Base-by-base conservation (phyloP, 805 yeast species). In the Cyberlindnera amylophila region DNA sequence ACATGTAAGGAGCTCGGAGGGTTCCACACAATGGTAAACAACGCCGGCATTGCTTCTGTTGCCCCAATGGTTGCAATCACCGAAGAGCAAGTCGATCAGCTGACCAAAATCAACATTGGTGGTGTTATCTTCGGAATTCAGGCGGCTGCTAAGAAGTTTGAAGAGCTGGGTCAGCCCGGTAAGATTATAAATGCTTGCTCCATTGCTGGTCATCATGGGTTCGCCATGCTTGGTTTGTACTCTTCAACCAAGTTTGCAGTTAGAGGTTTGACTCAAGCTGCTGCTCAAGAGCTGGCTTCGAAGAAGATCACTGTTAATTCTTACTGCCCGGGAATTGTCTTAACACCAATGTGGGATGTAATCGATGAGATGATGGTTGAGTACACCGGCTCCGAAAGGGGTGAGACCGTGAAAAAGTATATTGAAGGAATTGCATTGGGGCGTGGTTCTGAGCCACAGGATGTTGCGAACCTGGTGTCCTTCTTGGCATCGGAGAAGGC, bases 251-350 rank as follows among this genome's bases (percentile, higher is more conserved):
- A 69, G 42, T 65, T 61, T 38, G 72, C 71, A 3, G 64, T 69
- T 10, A 61, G 56, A 38, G 62, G 58, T 15, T 49, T 69, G 26
- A 66, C 71, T 4, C 65, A 65, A 42, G 54, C 61, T 13, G 63
- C 66, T 42, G 69, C 73, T 4, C 55, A 62, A 36, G 72, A 69
- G 45, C 51, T 62, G 45, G 70, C 70, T 0, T 41, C 52, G 6
- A 41, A 61, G 27, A 60, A 63, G 37, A 64, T 69, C 42, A 61
- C 67, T n/a, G 66, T 67, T 13, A 69, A 69, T 46, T 49, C 63
- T 4, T 62, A 66, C 43, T 64, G 65, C 45, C 72, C 71, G 15
- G 72, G 71, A 27, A 61, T 63, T 40, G 69, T 66, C n/a, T 49
- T 59, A n/a, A 67, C 72, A 1, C 65, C 66, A 45, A 57, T 68